phyloP scores from a whole-genome alignment of 352 stramenopile genomes.

The Phytophthora kernoviae region DNA sequence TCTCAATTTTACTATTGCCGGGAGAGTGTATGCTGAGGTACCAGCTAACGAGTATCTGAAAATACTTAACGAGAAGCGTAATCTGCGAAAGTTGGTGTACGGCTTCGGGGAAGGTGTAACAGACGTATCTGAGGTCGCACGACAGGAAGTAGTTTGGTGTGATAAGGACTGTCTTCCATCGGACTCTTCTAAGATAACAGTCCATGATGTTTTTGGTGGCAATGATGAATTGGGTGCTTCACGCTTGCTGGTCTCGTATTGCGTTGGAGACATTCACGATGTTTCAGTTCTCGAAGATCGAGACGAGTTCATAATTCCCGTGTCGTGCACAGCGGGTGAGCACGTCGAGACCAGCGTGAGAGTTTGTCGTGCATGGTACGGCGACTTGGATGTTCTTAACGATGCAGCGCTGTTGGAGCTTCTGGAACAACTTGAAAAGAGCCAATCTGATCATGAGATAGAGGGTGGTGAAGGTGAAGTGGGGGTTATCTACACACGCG shows the following conservation, averaged over 20 bases:
- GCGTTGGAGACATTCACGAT: constrained; percentile 12
- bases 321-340: background rate
- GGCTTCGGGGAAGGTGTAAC: constrained; percentile 35
- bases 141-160: constrained; percentile 12
- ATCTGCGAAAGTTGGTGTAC: constrained; percentile 35
- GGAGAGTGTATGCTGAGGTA: constrained; percentile 61
- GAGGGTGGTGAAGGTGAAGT: constrained; percentile 13
- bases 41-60: constrained; percentile 35
- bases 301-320: constrained; percentile 32
- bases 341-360: background rate
- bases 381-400: constrained; percentile 49
- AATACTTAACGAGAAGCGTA: constrained; percentile 22
- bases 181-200: constrained; percentile 7
- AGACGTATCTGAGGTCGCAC: constrained; percentile 41
- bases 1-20: constrained; percentile 70
- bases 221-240: constrained; percentile 1
- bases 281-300: constrained; percentile 30
- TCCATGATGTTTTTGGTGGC: constrained; percentile 26
- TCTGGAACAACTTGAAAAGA: constrained; percentile 16
- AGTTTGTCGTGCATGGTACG: constrained; percentile 53
- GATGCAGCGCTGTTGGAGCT: constrained; percentile 34
- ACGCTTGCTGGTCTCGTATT: constrained; percentile 37
- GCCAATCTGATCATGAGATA: constrained; percentile 2
- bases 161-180: background rate
- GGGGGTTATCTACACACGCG: constrained; percentile 19